Evolutionary conservation across 306 rosid genomes (phyloP).

Genomic region (Ammopiptanthus mongolicus): DNA sequence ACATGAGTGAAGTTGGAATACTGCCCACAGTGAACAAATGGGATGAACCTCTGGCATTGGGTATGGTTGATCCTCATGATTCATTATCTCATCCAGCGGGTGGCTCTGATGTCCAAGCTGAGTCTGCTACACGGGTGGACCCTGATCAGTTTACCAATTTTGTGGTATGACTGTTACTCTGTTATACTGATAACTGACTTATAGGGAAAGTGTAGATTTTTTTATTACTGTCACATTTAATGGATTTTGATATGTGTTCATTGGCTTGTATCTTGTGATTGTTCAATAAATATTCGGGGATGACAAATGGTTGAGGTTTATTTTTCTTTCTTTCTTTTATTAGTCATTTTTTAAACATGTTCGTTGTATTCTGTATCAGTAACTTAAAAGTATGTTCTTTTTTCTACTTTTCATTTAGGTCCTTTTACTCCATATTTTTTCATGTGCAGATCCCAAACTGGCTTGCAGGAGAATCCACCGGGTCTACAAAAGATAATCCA

Average conservation of each 20-base stretch:
- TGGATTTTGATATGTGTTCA: constrained; percentile 12
- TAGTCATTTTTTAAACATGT: too few relatives aligned
- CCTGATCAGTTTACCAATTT: constrained; percentile 83
- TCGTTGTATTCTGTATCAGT: too few relatives aligned
- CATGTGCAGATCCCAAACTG: constrained; percentile 77
- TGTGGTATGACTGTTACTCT: constrained; percentile 49
- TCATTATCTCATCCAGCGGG: constrained; percentile 98
- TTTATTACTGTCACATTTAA: neutral
- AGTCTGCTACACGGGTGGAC: constrained; percentile 68
- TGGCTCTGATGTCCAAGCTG: constrained; percentile 86
- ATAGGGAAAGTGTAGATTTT: neutral
- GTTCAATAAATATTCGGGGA: neutral
- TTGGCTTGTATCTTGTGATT: neutral
- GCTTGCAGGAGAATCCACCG: constrained; percentile 59
- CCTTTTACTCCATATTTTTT: neutral
- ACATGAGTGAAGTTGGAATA: constrained; percentile 83
- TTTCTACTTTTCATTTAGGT: neutral
- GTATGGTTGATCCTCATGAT: constrained; percentile 95
- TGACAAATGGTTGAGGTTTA: neutral
- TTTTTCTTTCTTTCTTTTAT: neutral
- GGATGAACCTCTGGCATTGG: constrained; percentile 75
- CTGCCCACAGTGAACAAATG: constrained; percentile 70
- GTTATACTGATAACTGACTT: neutral
- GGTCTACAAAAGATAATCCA: constrained; percentile 77
- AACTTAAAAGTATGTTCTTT: neutral